Base-by-base conservation (phyloP, 176 grass and related monocot genomes). In the Areca catechu region DNA sequence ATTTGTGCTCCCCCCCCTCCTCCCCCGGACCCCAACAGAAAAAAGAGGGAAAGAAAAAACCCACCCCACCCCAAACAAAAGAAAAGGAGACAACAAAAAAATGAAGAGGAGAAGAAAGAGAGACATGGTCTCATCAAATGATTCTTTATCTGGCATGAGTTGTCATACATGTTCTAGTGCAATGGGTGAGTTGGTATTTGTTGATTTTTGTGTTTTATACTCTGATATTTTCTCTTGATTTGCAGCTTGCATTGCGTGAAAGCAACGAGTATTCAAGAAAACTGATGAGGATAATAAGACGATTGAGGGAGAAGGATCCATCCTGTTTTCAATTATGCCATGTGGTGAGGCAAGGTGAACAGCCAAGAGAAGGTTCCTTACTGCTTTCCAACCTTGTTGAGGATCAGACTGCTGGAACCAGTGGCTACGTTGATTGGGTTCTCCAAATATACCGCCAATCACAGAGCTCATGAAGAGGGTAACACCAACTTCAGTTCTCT, bases 371-470 rank as follows among this genome's bases (percentile, higher is more conserved):
- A 70, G 79, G 79, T 51, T 80, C 84, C 61, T 74, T 99, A 67
- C 66, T 98, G 83, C 81, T 93, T 20, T 77, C 78, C 49, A 99
- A 89, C 63, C 82, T 99, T 5, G 43, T 86, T 1, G 94, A 99
- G 69, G 94, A 99, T 65, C 94, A 92, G 77, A 78, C 81, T 74
- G 59, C 78, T 15, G 87, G 83, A 74, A 77, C 78, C 19, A 77
- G 79, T 34, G 77, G 88, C 49, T 99, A 89, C 6, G 64, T 86
- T 5, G 92, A 97, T 72, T 99, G 94, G 88, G 73, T 99, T 73
- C 66, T 93, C 56, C 94, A 91, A 66, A 82, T 91, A 62, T 74
- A 85, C 54, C 84, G 92, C 48, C 92, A 97, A 85, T 89, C 80
- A 5, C 86, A 97, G 10, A 79, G 83, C 63, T 97, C 34, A 43